phyloP scores from a whole-genome alignment of 1,284 basidiomycete species.

The Leccinum pachyderme region DNA sequence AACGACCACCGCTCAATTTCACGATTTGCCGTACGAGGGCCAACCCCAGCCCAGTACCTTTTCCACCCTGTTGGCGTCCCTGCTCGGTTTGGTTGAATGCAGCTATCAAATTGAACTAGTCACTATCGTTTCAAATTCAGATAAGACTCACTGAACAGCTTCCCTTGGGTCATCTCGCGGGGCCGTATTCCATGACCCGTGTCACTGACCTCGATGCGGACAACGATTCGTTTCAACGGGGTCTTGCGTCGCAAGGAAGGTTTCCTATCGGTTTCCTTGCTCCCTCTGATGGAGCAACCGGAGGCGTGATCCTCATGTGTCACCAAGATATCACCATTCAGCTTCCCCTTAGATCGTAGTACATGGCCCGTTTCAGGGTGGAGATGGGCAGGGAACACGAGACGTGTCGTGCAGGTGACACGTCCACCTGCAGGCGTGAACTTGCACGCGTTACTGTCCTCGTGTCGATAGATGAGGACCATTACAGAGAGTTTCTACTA shows the following conservation, averaged over 20 bases:
- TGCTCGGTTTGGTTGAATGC: constrained; percentile 79
- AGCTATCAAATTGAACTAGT: constrained; percentile 37
- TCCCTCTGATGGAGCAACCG: background rate
- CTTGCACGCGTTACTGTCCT: constrained; percentile 66
- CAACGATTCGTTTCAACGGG: constrained; percentile 59
- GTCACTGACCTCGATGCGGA: constrained; percentile 79
- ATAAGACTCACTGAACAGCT: constrained; percentile 66
- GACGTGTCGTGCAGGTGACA: constrained; percentile 56
- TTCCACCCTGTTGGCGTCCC: constrained; percentile 82
- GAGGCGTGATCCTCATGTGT: constrained; percentile 3
- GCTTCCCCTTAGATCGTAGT: constrained; percentile 4
- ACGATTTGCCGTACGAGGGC: constrained; percentile 90
- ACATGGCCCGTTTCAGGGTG: constrained; percentile 14
- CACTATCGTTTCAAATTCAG: background rate
- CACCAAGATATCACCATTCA: constrained; percentile 18
- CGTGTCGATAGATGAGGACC: constrained; percentile 1
- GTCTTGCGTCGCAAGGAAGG: constrained; percentile 18
- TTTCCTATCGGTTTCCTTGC: background rate
- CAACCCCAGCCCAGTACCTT: constrained; percentile 86
- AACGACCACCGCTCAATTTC: constrained; percentile 74
- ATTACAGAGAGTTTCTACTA: background rate
- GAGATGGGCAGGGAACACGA: constrained; percentile 40
- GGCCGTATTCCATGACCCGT: constrained; percentile 77
- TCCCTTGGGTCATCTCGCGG: constrained; percentile 70
- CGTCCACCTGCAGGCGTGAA: constrained; percentile 77